Conservation (phyloP, 1,284 basidiomycete species). For the Fomitiporia mediterranea region DNA sequence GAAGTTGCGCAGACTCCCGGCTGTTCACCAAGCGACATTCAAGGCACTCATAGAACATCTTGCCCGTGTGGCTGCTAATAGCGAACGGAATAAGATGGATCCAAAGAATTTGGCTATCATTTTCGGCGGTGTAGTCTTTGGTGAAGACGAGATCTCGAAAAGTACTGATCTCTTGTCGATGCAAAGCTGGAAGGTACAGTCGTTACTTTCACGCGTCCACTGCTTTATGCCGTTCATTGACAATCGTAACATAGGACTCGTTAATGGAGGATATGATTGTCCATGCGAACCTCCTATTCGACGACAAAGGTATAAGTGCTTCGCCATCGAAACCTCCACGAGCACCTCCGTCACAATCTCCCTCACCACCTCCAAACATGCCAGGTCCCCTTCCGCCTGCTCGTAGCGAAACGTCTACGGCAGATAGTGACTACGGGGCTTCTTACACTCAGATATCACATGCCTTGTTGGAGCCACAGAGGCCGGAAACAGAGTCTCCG, state of each 20-base stretch:
- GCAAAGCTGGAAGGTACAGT: slow-evolving; percentile 62
- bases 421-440: slow-evolving; percentile 60
- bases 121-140: slow-evolving; percentile 82
- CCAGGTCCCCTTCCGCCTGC: slow-evolving; percentile 45
- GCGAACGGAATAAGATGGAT: slow-evolving; percentile 92
- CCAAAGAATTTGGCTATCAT: slow-evolving; percentile 85
- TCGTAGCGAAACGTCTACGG: slow-evolving; percentile 41
- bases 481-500: slow-evolving; percentile 12
- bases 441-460: slow-evolving; percentile 57
- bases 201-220: no score
- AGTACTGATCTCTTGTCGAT: slow-evolving; percentile 70
- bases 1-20: slow-evolving; percentile 79
- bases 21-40: slow-evolving; percentile 87
- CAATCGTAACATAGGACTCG: slow-evolving; percentile 77
- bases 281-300: slow-evolving; percentile 59
- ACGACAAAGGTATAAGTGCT: slow-evolving; percentile 34
- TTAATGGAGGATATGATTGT: slow-evolving; percentile 85
- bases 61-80: slow-evolving; percentile 63
- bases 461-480: slow-evolving; percentile 32
- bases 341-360: slow-evolving; percentile 22
- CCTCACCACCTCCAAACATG: slow-evolving; percentile 35
- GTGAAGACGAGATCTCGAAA: slow-evolving; percentile 81
- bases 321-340: slow-evolving; percentile 6
- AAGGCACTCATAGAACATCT: slow-evolving; percentile 88
- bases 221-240: no score